These are phyloP conservation scores for Kluyveromyces siamensis DNA, from an alignment of 805 yeast genomes.

Conservation along the genomic window DNA sequence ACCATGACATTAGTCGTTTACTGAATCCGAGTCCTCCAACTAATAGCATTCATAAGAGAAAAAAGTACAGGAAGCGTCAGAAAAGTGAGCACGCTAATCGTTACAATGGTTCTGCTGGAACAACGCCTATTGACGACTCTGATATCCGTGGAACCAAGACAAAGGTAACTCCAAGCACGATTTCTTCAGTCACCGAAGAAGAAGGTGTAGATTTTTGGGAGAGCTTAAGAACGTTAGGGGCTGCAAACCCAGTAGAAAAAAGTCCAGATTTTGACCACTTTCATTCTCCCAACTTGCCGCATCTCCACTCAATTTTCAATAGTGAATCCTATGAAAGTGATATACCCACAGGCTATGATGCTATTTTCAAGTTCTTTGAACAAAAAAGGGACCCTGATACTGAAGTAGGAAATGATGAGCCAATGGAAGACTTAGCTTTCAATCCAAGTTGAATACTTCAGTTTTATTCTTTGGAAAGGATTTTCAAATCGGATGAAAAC, in stretches of 20 bases:
- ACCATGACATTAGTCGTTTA: slow-evolving; percentile 36
- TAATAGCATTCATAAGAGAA: slow-evolving; percentile 7
- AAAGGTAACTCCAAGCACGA: slow-evolving; percentile 3
- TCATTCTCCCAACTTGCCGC: neutral
- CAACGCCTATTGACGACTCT: slow-evolving; percentile 10
- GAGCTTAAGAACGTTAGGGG: slow-evolving; percentile 46
- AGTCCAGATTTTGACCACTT: neutral
- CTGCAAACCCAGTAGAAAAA: slow-evolving; percentile 7
- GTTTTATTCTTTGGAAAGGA: neutral
- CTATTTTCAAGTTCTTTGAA: neutral
- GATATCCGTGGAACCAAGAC: neutral
- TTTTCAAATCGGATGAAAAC: neutral
- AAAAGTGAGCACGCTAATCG: slow-evolving; percentile 4
- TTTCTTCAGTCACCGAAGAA: slow-evolving; percentile 33
- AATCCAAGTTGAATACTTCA: slow-evolving; percentile 6
- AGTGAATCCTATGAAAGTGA: neutral
- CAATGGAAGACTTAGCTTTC: slow-evolving; percentile 5
- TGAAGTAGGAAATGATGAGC: neutral
- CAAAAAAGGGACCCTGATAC: neutral
- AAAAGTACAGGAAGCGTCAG: slow-evolving; percentile 6
- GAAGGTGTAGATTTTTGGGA: slow-evolving; percentile 70
- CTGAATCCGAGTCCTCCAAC: slow-evolving; percentile 30
- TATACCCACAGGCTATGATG: slow-evolving; percentile 1
- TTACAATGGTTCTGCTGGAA: slow-evolving; percentile 6
- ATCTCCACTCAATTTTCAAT: neutral